phyloP scores from a whole-genome alignment of 208 protist species.

The Crithidia mellificae region DNA sequence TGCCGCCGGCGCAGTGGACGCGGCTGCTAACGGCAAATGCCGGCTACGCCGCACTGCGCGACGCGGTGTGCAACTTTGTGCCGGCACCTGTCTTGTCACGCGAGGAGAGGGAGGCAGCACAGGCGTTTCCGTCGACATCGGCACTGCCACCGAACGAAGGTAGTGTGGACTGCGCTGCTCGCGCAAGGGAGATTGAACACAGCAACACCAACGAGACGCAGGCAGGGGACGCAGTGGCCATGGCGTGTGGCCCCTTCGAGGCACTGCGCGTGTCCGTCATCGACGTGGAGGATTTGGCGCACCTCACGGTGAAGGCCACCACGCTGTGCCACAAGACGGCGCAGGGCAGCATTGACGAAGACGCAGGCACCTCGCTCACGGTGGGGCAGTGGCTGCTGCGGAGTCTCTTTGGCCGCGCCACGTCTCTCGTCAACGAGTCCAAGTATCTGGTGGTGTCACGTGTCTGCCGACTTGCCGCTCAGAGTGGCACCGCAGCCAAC shows the following conservation, averaged over 20 bases:
- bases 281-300: conserved; percentile 13
- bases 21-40: conserved; percentile 9
- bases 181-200: background rate
- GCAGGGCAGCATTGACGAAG: background rate
- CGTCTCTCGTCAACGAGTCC: conserved; percentile 5
- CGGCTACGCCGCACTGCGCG: conserved; percentile 8
- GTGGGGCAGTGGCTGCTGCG: conserved; percentile 14
- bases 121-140: background rate
- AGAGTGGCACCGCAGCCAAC: background rate
- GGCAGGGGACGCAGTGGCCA: conserved; percentile 1
- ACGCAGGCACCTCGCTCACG: conserved; percentile 1
- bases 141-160: background rate
- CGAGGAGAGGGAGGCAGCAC: conserved; percentile 17
- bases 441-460: conserved; percentile 18
- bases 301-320: conserved; percentile 6
- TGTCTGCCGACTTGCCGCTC: conserved; percentile 10
- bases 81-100: conserved; percentile 2
- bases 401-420: conserved; percentile 18
- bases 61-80: conserved; percentile 3
- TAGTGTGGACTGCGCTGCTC: background rate
- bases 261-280: conserved; percentile 13
- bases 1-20: conserved; percentile 22
- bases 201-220: background rate
- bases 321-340: conserved; percentile 2
- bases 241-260: conserved; percentile 8